These are phyloP conservation scores for Colletotrichum lini DNA, from an alignment of 2,329 filamentous ascomycete species.

Conservation along the genomic window DNA sequence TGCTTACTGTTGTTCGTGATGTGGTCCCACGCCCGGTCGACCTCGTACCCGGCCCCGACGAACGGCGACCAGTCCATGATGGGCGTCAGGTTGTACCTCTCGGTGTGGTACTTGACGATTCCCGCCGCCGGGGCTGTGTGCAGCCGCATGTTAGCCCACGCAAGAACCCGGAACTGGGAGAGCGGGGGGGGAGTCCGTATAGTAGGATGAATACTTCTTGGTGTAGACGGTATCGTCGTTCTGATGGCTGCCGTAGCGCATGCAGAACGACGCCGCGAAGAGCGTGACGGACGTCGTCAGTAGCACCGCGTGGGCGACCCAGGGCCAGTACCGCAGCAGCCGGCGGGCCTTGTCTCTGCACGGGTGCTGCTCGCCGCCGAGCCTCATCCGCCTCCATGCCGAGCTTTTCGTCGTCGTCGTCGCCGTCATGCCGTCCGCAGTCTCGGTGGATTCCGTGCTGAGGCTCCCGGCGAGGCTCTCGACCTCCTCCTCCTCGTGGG, in stretches of 20 bases:
- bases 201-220: slow-evolving; percentile 60
- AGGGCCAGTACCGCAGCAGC: slow-evolving; percentile 54
- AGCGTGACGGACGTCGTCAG: slow-evolving; percentile 57
- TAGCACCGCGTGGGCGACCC: slow-evolving; percentile 57
- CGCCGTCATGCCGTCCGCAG: neutral
- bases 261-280: slow-evolving; percentile 58
- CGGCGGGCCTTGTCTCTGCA: slow-evolving; percentile 44
- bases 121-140: slow-evolving; percentile 61
- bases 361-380: slow-evolving; percentile 45
- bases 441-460: slow-evolving; percentile 34
- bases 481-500: slow-evolving; percentile 45
- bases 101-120: slow-evolving; percentile 63
- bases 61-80: slow-evolving; percentile 63
- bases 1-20: slow-evolving; percentile 61
- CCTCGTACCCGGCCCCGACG: slow-evolving; percentile 68
- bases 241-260: slow-evolving; percentile 51
- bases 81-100: slow-evolving; percentile 64
- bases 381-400: slow-evolving; percentile 39
- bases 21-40: slow-evolving; percentile 71
- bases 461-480: slow-evolving; percentile 41
- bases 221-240: slow-evolving; percentile 53
- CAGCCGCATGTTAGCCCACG: slow-evolving; percentile 2
- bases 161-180: neutral
- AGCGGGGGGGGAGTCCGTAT: slow-evolving; percentile 51
- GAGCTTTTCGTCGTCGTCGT: slow-evolving; percentile 4